A percentile compares a stretch with the other conserved stretches of the same genome.
Evolutionary conservation across 2,329 filamentous ascomycete species (phyloP).

Genomic region (Pseudogymnoascus sp.): DNA sequence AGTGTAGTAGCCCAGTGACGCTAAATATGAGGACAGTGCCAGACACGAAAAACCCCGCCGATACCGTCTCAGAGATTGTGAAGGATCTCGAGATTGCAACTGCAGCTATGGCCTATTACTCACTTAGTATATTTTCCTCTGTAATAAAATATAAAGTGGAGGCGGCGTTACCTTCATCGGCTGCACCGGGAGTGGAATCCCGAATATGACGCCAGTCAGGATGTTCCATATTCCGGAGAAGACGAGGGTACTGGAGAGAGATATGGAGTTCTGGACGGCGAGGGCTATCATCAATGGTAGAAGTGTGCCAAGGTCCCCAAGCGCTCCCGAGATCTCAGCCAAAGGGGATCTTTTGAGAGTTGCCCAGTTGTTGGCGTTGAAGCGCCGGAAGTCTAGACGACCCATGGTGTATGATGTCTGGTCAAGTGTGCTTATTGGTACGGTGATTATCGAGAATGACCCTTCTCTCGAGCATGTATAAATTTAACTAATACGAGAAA

Average conservation of each 20-base stretch:
- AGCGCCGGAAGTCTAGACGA: constrained; percentile 19
- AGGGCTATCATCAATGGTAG: constrained; percentile 85
- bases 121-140: constrained; percentile 21
- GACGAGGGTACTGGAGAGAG: constrained; percentile 74
- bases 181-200: constrained; percentile 84
- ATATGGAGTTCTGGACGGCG: constrained; percentile 68
- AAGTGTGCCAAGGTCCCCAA: constrained; percentile 83
- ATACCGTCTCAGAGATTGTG: constrained; percentile 63
- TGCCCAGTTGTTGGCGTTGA: constrained; percentile 42
- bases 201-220: constrained; percentile 71
- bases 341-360: constrained; percentile 50
- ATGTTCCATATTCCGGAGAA: constrained; percentile 87
- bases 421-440: neutral
- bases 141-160: neutral
- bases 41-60: constrained; percentile 74
- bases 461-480: neutral
- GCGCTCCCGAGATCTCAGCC: constrained; percentile 77
- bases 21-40: constrained; percentile 68
- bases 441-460: neutral
- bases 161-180: constrained; percentile 56
- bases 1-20: constrained; percentile 67
- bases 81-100: constrained; percentile 70
- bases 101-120: constrained; percentile 73
- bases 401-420: constrained; percentile 15
- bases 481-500: neutral